Conservation (phyloP, 768 basidiomycete genomes). For the Russula brevipes region DNA sequence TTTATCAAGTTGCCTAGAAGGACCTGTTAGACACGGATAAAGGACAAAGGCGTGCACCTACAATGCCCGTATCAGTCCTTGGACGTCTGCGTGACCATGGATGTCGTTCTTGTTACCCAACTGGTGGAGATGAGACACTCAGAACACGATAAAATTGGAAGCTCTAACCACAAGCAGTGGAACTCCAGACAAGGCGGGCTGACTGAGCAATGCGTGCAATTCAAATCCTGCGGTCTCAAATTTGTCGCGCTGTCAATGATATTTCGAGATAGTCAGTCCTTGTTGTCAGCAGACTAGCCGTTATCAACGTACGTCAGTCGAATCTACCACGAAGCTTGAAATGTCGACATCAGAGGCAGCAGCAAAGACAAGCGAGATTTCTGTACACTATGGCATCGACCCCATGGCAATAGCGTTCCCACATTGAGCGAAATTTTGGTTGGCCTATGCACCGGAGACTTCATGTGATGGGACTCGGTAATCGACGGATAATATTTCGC, state of each 20-base stretch:
- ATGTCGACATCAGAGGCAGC: not conserved
- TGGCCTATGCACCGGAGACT: constrained; percentile 50
- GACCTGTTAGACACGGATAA: not conserved
- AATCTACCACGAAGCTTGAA: constrained; percentile 88
- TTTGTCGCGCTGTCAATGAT: constrained; percentile 55
- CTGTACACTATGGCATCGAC: constrained; percentile 88
- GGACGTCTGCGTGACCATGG: constrained; percentile 66
- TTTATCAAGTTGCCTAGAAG: constrained; percentile 64
- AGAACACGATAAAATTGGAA: not conserved
- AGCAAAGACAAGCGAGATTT: not conserved
- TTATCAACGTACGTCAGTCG: constrained; percentile 61
- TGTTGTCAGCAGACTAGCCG: not conserved
- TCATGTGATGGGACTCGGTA: not conserved
- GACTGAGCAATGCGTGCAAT: constrained; percentile 69
- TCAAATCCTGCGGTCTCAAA: constrained; percentile 82
- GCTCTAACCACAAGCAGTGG: constrained; percentile 74
- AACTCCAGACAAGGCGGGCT: constrained; percentile 61
- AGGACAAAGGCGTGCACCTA: constrained; percentile 34
- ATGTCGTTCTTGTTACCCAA: constrained; percentile 94
- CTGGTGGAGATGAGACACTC: constrained; percentile 34
- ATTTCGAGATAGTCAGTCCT: constrained; percentile 2
- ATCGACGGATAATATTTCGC: constrained; percentile 25
- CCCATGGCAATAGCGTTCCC: constrained; percentile 91
- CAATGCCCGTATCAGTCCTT: constrained; percentile 79
- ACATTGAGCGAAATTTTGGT: constrained; percentile 91